Evolutionary conservation across 768 basidiomycete genomes (phyloP), one percentile per base, ranked within the genome.

Genomic region (Lactarius tabidus): DNA sequence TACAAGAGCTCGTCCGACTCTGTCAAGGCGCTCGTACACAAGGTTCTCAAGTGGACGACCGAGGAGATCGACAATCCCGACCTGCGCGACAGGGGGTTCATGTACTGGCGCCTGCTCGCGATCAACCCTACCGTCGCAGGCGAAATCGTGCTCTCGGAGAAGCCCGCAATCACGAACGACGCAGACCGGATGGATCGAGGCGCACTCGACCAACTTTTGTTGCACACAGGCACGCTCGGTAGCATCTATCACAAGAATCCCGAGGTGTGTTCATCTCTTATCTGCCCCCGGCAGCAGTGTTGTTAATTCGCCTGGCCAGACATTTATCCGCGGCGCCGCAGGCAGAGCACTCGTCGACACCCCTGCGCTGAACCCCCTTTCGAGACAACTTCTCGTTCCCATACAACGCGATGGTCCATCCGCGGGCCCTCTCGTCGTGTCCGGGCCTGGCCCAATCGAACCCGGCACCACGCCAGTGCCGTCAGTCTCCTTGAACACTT

Each of bases 211-310:
- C 95, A 98, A 71, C 81, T 99, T 15, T 77, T 99, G 51, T 77
- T 99, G 36, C 95, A 98, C 75, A 95, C 96, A 0, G 96, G 93
- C 6, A 95, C 93, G 15, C 78, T 98, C 33, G 91, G 94, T 31
- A 95, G 93, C 65, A 96, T 99, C 64, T 99, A 98, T 76, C 96
- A 98, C 80, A 97, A 98, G 79, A 95, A 95, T 71, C 95, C 95
- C 18, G 92, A 96, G 83, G 92, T 91, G 52, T 69, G 79, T 70
- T 51, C 68, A 79, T 70, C 52, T 36, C 20, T 35, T n/a, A 18
- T n/a, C 26, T 12, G 20, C 12, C 26, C 62, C 7, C 45, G 14
- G 20, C 45, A 8, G 48, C 51, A 2, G 4, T 3, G 57, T 39
- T 8, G 28, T 51, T 43, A 33, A 45, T 61, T 65, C 59, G 36